Conservation (phyloP, 1,139 yeast species). For the Geotrichum macrosporum region DNA sequence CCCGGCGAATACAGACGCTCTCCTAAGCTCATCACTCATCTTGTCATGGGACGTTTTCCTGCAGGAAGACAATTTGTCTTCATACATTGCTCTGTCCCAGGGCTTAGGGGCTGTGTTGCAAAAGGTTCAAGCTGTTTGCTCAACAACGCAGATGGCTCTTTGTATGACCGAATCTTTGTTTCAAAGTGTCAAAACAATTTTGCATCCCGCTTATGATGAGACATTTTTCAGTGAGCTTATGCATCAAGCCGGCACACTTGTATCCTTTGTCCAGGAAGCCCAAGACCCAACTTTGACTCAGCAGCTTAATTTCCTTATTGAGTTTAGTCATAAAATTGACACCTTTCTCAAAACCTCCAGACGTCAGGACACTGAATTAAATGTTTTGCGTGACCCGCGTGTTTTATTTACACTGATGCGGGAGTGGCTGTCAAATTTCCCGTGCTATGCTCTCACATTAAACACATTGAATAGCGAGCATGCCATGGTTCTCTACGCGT, state of each 20-base stretch:
- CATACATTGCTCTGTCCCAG: slow-evolving; percentile 33
- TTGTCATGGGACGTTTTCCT: slow-evolving; percentile 36
- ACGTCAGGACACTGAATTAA: background rate
- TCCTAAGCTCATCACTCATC: slow-evolving; percentile 32
- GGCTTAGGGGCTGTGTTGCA: slow-evolving; percentile 37
- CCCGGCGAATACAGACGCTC: slow-evolving; percentile 31
- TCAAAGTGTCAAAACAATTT: slow-evolving; percentile 36
- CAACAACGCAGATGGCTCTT: slow-evolving; percentile 32
- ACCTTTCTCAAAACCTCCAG: slow-evolving; percentile 22
- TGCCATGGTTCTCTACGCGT: slow-evolving; percentile 33
- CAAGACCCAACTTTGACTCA: slow-evolving; percentile 6
- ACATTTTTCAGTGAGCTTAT: slow-evolving; percentile 36
- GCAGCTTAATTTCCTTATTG: slow-evolving; percentile 27
- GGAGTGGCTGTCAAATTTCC: slow-evolving; percentile 34
- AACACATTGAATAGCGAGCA: slow-evolving; percentile 14
- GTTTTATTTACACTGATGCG: slow-evolving; percentile 29
- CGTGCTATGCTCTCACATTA: slow-evolving; percentile 28
- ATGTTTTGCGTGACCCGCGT: slow-evolving; percentile 23
- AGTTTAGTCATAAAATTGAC: slow-evolving; percentile 25
- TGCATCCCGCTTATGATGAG: slow-evolving; percentile 40
- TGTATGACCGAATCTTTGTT: slow-evolving; percentile 35
- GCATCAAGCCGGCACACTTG: slow-evolving; percentile 27
- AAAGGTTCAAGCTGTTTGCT: slow-evolving; percentile 27
- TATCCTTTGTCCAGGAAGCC: slow-evolving; percentile 19
- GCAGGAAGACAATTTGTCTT: slow-evolving; percentile 32